A percentile compares a stretch with the other conserved stretches of the same genome.
These are phyloP conservation scores for Xylaria sp. DNA, from an alignment of 2,329 filamentous ascomycete genomes.

Conservation along the genomic window DNA sequence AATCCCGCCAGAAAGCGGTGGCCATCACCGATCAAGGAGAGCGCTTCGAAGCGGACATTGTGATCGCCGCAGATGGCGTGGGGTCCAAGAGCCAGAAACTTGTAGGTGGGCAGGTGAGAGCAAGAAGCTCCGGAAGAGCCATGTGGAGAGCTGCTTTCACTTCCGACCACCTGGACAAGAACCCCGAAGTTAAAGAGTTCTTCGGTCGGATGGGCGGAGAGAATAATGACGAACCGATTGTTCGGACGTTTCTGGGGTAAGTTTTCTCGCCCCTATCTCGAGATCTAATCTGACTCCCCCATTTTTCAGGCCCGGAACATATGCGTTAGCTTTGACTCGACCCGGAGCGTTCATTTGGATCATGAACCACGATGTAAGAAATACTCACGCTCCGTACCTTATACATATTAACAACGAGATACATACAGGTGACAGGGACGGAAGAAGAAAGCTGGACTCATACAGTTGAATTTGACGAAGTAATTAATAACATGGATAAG, in stretches of 20 bases:
- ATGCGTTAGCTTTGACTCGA: slow-evolving; percentile 51
- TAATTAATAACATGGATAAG: slow-evolving; percentile 53
- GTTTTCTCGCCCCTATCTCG: slow-evolving; percentile 50
- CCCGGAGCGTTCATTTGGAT: slow-evolving; percentile 53
- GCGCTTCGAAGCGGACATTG: slow-evolving; percentile 59
- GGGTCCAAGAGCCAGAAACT: slow-evolving; percentile 59
- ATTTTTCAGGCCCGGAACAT: slow-evolving; percentile 54
- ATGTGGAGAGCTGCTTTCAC: slow-evolving; percentile 59
- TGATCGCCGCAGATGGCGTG: slow-evolving; percentile 61
- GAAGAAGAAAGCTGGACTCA: slow-evolving; percentile 54
- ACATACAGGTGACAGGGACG: slow-evolving; percentile 50
- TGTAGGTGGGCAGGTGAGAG: slow-evolving; percentile 55
- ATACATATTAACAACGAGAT: slow-evolving; percentile 27
- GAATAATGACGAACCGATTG: slow-evolving; percentile 56
- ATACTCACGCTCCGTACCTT: neutral
- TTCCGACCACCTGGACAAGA: slow-evolving; percentile 54
- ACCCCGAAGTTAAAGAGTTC: slow-evolving; percentile 53
- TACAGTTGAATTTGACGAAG: slow-evolving; percentile 52
- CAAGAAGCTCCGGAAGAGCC: slow-evolving; percentile 56
- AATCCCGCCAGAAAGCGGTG: slow-evolving; percentile 52
- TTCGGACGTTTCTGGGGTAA: slow-evolving; percentile 60
- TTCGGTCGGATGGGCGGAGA: slow-evolving; percentile 55
- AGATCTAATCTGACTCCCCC: slow-evolving; percentile 40
- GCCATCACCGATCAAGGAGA: slow-evolving; percentile 63
- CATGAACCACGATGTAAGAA: slow-evolving; percentile 54